Conservation (phyloP, 352 stramenopile genomes). For the Phytophthora syringae region DNA sequence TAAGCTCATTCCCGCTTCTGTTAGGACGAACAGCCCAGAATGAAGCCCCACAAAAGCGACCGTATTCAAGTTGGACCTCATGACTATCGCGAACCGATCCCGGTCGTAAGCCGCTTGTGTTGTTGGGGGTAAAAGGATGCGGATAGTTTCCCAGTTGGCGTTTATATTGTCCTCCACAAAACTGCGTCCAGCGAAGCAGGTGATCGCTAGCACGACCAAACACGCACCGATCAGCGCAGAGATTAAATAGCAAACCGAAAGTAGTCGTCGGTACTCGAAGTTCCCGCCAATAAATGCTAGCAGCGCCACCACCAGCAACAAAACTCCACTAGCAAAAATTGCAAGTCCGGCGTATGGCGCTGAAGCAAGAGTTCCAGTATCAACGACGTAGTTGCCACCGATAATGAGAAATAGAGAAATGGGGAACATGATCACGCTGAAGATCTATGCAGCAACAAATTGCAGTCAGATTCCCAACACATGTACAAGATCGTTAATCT, state of each 20-base stretch:
- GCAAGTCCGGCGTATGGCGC: conserved; percentile 77
- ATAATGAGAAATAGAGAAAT: conserved; percentile 74
- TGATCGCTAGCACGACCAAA: conserved; percentile 59
- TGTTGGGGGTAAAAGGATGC: conserved; percentile 70
- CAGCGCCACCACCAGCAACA: conserved; percentile 64
- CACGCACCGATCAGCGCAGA: conserved; percentile 57
- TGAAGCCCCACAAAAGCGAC: conserved; percentile 66
- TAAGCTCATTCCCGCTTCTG: conserved; percentile 56
- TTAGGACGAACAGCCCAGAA: conserved; percentile 65
- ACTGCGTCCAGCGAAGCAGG: conserved; percentile 58
- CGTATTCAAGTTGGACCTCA: conserved; percentile 60
- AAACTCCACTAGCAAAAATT: conserved; percentile 58
- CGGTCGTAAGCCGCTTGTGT: conserved; percentile 72
- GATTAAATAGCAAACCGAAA: conserved; percentile 73
- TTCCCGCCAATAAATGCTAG: conserved; percentile 71
- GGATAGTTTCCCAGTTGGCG: conserved; percentile 62
- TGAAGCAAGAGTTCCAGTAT: conserved; percentile 65
- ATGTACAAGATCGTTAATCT: background rate
- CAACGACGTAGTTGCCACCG: conserved; percentile 77
- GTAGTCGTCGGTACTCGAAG: conserved; percentile 82
- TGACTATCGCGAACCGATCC: conserved; percentile 62
- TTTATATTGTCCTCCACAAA: conserved; percentile 64
- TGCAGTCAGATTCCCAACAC: background rate
- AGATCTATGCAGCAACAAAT: conserved; percentile 43
- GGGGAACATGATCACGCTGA: conserved; percentile 68